phyloP scores from a whole-genome alignment of 768 basidiomycete genomes.

The Mycena filopes region DNA sequence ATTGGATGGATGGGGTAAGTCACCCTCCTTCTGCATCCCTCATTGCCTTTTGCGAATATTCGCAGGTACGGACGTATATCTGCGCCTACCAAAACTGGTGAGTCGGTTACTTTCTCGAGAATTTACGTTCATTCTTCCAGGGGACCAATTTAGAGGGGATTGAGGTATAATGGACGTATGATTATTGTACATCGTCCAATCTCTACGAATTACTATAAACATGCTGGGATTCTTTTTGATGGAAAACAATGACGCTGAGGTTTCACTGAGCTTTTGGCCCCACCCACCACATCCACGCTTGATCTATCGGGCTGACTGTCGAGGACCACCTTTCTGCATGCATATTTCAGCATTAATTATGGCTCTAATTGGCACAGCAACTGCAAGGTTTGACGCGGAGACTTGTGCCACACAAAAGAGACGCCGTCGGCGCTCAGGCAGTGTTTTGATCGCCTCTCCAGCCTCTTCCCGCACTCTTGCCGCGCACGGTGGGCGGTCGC shows the following conservation, averaged over 20 bases:
- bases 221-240: background rate
- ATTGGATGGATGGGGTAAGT: slow-evolving; percentile 82
- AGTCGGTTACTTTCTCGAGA: slow-evolving; percentile 36
- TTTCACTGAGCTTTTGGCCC: no score
- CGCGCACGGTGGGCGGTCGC: background rate
- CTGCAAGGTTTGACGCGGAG: background rate
- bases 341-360: background rate
- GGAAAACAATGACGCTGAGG: background rate
- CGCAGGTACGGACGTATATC: slow-evolving; percentile 83
- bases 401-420: slow-evolving; percentile 7
- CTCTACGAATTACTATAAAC: background rate
- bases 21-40: slow-evolving; percentile 35
- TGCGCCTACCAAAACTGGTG: slow-evolving; percentile 84
- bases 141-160: slow-evolving; percentile 89
- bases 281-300: no score
- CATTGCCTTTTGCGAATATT: slow-evolving; percentile 12
- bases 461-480: background rate
- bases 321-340: no score
- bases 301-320: no score
- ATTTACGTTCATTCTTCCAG: slow-evolving; percentile 46
- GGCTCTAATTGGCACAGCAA: no score
- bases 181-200: slow-evolving; percentile 1
- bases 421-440: slow-evolving; percentile 5
- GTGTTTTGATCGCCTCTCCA: slow-evolving; percentile 13
- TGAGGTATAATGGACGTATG: slow-evolving; percentile 62